Evolutionary conservation across 257 asterid genomes (phyloP).

Genomic region (Ocimum tenuiflorum): DNA sequence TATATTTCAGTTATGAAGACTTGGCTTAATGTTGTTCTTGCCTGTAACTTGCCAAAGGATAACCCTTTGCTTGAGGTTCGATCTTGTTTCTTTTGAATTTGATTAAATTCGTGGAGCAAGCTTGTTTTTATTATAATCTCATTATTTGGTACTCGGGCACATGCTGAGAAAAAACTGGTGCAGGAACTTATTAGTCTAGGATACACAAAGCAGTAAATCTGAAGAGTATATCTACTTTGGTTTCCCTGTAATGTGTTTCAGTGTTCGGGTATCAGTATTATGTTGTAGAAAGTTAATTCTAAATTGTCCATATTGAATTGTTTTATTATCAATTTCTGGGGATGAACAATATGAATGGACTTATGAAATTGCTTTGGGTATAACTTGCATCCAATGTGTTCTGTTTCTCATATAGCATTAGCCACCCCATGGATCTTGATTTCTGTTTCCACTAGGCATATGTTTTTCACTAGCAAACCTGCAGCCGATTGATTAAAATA

Average conservation of each 20-base stretch:
- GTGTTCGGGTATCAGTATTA: not conserved
- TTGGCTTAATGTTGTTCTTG: slow-evolving; percentile 67
- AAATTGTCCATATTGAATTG: not conserved
- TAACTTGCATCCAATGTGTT: not conserved
- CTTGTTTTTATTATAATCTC: not conserved
- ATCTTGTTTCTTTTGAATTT: not conserved
- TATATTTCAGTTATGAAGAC: slow-evolving; percentile 61
- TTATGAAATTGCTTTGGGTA: not conserved
- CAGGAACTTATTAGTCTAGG: slow-evolving; percentile 68
- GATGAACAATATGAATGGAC: not conserved
- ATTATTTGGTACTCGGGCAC: slow-evolving; percentile 42
- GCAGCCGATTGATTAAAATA: slow-evolving; percentile 24
- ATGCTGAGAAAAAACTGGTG: slow-evolving; percentile 71
- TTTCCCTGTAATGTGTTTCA: not conserved
- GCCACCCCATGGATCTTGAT: slow-evolving; percentile 47
- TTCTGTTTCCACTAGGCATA: slow-evolving; percentile 52
- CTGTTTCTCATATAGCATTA: slow-evolving; percentile 26
- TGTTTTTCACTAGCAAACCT: slow-evolving; percentile 39
- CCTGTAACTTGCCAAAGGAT: slow-evolving; percentile 78
- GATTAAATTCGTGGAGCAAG: not conserved
- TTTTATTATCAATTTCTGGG: not conserved
- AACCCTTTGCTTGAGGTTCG: slow-evolving; percentile 85
- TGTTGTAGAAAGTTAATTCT: not conserved
- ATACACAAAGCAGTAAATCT: slow-evolving; percentile 38
- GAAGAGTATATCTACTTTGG: slow-evolving; percentile 6